Percentiles rank a stretch among this genome's conserved stretches.
These are phyloP conservation scores for Apostasia shenzhenica DNA, from an alignment of 106 monocot genomes.

Conservation along the genomic window DNA sequence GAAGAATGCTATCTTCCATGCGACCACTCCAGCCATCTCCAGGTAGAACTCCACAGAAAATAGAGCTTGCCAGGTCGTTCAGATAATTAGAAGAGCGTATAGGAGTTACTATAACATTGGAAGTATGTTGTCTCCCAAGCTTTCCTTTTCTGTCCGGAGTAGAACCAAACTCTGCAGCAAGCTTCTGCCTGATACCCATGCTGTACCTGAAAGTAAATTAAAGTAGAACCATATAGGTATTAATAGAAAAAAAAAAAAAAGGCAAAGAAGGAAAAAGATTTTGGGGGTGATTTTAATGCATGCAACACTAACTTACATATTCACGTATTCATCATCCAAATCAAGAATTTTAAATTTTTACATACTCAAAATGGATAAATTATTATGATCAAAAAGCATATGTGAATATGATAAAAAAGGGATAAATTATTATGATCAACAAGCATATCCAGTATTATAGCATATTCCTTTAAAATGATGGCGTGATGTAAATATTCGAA, in stretches of 20 bases:
- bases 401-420: background rate
- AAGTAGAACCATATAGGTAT: background rate
- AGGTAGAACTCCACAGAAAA: conserved; percentile 94
- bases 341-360: too few relatives aligned
- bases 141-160: conserved; percentile 74
- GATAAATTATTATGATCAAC: too few relatives aligned
- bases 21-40: conserved; percentile 95
- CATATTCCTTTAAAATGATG: too few relatives aligned
- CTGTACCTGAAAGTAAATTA: conserved; percentile 63
- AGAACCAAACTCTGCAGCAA: conserved; percentile 82
- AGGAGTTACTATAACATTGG: conserved; percentile 69
- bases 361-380: too few relatives aligned
- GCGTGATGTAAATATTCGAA: too few relatives aligned
- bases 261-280: background rate
- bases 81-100: conserved; percentile 48
- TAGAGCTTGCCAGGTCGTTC: conserved; percentile 57
- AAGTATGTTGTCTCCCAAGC: conserved; percentile 60
- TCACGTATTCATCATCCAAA: too few relatives aligned
- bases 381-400: background rate
- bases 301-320: too few relatives aligned
- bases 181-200: conserved; percentile 82
- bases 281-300: too few relatives aligned
- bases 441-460: too few relatives aligned
- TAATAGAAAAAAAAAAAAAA: background rate
- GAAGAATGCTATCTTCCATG: conserved; percentile 86